These are phyloP conservation scores for Syncephalastrum sp. DNA, from an alignment of 371 early-diverging fungal species.

Conservation along the genomic window DNA sequence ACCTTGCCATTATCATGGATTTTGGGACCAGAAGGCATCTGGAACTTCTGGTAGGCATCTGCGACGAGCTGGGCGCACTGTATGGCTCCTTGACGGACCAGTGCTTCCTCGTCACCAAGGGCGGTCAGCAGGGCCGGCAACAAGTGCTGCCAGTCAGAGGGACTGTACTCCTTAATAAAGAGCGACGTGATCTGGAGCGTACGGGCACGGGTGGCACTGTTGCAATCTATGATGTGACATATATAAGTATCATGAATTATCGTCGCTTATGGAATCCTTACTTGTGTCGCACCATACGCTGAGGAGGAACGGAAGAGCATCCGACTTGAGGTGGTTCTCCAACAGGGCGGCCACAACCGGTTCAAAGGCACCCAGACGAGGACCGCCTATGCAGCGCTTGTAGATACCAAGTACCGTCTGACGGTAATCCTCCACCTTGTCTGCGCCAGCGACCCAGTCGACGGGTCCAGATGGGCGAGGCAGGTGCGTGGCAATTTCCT, in stretches of 20 bases:
- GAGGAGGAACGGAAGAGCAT: conserved; percentile 65
- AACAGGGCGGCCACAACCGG: conserved; percentile 55
- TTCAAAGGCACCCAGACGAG: conserved; percentile 49
- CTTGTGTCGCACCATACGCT: conserved; percentile 56
- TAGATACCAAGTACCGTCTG: conserved; percentile 33
- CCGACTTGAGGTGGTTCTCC: conserved; percentile 49
- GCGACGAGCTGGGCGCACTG: conserved; percentile 54
- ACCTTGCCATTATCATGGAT: conserved; percentile 29
- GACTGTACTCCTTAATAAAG: conserved; percentile 49
- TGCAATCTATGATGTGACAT: conserved; percentile 9
- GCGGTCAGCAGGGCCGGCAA: conserved; percentile 74
- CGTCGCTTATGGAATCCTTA: conserved; percentile 6
- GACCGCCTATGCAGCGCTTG: conserved; percentile 41
- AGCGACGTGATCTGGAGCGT: conserved; percentile 65
- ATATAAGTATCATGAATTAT: no score
- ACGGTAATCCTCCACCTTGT: background rate
- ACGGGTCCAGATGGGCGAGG: background rate
- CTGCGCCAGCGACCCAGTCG: background rate
- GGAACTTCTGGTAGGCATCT: conserved; percentile 29
- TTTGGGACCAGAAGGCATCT: conserved; percentile 34
- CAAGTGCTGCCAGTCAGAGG: conserved; percentile 76
- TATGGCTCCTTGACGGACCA: conserved; percentile 61
- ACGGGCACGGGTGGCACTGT: conserved; percentile 49
- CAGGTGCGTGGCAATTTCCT: background rate
- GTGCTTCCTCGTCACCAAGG: conserved; percentile 48